Conservation (phyloP, 768 basidiomycete species). For the Candolleomyces aberdarensis region DNA sequence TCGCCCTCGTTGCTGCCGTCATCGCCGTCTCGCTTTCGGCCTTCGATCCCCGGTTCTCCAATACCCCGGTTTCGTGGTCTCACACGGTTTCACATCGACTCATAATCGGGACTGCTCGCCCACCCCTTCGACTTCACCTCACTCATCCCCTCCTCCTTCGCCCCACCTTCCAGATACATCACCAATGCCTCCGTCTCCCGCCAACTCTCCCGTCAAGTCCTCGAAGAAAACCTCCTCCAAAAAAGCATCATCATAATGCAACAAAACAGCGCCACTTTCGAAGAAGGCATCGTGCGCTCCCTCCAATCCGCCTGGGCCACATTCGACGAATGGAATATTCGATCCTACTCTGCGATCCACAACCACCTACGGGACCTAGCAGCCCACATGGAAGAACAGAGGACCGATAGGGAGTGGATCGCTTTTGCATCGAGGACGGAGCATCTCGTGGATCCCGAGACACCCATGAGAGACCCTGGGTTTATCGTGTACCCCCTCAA, state of each 20-base stretch:
- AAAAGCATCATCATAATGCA: conserved; percentile 99
- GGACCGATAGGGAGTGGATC: conserved; percentile 93
- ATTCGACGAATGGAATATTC: conserved; percentile 90
- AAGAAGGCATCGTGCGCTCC: conserved; percentile 92
- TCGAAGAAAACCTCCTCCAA: conserved; percentile 97
- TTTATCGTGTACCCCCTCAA: conserved; percentile 84
- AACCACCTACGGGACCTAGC: conserved; percentile 66
- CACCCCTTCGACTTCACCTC: background rate
- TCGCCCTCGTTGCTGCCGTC: too few species aligned
- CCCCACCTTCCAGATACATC: conserved; percentile 45
- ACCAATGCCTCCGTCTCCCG: conserved; percentile 68
- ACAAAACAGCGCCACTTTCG: conserved; percentile 94
- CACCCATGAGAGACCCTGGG: conserved; percentile 79
- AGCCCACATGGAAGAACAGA: conserved; percentile 70
- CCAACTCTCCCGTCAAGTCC: conserved; percentile 88
- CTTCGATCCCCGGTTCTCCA: background rate
- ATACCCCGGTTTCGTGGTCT: too few species aligned
- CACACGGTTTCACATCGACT: too few species aligned
- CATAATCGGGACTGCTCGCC: too few species aligned
- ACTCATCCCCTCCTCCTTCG: too few species aligned
- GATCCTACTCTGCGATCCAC: conserved; percentile 75
- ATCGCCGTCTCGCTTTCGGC: too few species aligned
- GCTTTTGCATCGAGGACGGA: conserved; percentile 90
- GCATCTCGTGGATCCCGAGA: conserved; percentile 95
- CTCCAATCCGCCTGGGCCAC: conserved; percentile 98